Percentiles rank a stretch among this genome's conserved stretches.
phyloP scores from a whole-genome alignment of 352 stramenopile genomes.

The Phytophthora pseudosyringae region DNA sequence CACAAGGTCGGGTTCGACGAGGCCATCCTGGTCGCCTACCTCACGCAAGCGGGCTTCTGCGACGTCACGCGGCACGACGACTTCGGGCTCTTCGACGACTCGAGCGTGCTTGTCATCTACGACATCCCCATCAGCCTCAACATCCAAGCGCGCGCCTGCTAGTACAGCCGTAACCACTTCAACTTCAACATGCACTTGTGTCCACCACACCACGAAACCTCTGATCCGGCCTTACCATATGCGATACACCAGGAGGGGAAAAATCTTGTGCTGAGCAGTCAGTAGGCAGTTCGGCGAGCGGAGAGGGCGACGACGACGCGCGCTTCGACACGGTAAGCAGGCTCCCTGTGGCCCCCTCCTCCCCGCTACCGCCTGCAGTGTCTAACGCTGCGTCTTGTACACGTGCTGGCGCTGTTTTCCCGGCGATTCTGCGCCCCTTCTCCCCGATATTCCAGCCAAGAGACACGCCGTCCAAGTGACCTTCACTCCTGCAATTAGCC shows the following conservation, averaged over 20 bases:
- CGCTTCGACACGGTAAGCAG: conserved; percentile 14
- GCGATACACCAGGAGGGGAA: conserved; percentile 23
- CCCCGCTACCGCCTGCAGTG: background rate
- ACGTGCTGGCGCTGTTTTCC: background rate
- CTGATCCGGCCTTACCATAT: background rate
- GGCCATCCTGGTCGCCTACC: conserved; percentile 52
- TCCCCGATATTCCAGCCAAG: background rate
- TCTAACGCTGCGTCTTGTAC: conserved; percentile 14
- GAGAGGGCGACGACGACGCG: conserved; percentile 13
- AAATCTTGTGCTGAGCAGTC: conserved; percentile 37
- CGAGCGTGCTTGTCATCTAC: conserved; percentile 50
- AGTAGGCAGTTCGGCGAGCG: conserved; percentile 22
- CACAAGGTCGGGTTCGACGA: conserved; percentile 83
- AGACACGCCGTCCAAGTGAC: conserved; percentile 8
- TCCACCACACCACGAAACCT: conserved; percentile 7
- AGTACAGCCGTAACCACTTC: conserved; percentile 2
- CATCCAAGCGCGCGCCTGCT: conserved; percentile 42
- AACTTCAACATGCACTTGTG: conserved; percentile 19
- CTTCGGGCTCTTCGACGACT: conserved; percentile 69
- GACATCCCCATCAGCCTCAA: conserved; percentile 72
- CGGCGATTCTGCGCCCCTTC: background rate
- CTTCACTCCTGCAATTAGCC: conserved; percentile 19
- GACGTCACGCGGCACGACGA: conserved; percentile 47
- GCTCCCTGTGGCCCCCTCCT: background rate
- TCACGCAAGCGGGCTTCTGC: conserved; percentile 63